Percentiles rank a stretch among this genome's conserved stretches.
phyloP scores from a whole-genome alignment of 495 filamentous ascomycete genomes.

The Aspergillus ostianus region DNA sequence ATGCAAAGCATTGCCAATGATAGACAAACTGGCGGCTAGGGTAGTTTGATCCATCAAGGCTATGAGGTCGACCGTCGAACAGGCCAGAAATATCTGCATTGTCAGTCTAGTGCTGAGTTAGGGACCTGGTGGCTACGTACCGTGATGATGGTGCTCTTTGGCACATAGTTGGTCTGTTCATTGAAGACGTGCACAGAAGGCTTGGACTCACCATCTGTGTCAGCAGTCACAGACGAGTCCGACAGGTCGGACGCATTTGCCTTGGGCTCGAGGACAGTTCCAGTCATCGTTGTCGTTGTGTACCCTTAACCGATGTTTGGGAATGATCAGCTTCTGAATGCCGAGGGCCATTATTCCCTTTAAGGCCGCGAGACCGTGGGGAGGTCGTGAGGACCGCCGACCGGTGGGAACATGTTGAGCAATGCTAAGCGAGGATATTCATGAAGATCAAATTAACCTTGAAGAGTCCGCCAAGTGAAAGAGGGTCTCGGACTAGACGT shows the following conservation, averaged over 20 bases:
- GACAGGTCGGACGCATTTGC: background rate
- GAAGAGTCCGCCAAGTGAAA: background rate
- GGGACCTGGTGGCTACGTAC: constrained; percentile 23
- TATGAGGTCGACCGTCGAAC: constrained; percentile 53
- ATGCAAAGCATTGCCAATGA: constrained; percentile 47
- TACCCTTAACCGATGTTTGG: background rate
- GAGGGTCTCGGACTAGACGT: background rate
- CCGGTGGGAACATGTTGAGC: background rate
- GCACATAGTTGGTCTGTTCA: constrained; percentile 57
- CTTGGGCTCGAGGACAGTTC: background rate
- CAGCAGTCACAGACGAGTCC: background rate
- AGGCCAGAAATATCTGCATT: constrained; percentile 52
- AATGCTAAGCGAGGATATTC: constrained; percentile 6
- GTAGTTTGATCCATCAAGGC: constrained; percentile 57
- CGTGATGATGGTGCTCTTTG: constrained; percentile 48
- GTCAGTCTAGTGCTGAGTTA: background rate
- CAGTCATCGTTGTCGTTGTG: constrained; percentile 2
- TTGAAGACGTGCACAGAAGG: constrained; percentile 37
- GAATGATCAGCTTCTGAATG: background rate
- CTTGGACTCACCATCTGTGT: constrained; percentile 15
- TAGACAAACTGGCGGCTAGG: constrained; percentile 49
- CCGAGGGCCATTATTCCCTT: background rate
- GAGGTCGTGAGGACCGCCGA: background rate
- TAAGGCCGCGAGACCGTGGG: background rate
- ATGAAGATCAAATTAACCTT: background rate